A percentile compares a stretch with the other conserved stretches of the same genome.
These are phyloP conservation scores for Stephania yunnanensis DNA, from an alignment of 164 flowering plant genomes.

Conservation along the genomic window DNA sequence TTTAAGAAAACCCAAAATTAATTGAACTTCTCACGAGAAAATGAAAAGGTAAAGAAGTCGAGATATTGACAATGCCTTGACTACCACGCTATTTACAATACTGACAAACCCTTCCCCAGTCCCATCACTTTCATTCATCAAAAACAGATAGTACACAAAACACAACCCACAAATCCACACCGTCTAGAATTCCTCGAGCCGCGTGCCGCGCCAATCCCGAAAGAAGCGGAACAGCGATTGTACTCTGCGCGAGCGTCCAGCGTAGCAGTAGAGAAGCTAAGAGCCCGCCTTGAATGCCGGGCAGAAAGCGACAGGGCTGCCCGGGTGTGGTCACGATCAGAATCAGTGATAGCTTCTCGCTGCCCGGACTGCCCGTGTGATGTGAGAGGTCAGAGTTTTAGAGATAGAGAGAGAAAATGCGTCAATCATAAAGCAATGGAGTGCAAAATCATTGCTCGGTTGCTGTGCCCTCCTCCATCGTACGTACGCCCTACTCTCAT, in stretches of 20 bases:
- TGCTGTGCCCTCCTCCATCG: slow-evolving; percentile 3
- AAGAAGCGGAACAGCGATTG: not conserved
- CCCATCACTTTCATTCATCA: not conserved
- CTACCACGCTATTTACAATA: slow-evolving; percentile 1
- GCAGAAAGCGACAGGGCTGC: slow-evolving; percentile 48
- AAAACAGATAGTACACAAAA: not conserved
- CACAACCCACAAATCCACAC: not conserved
- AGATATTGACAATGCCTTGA: not conserved
- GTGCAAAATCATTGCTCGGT: slow-evolving; percentile 49
- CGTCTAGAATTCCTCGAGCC: not conserved
- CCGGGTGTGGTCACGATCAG: slow-evolving; percentile 34
- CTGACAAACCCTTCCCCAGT: slow-evolving; percentile 6
- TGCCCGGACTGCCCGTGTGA: slow-evolving; percentile 15
- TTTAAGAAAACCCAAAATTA: too few relatives aligned
- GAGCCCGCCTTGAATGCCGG: slow-evolving; percentile 66
- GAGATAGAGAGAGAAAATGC: slow-evolving; percentile 26
- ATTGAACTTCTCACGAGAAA: too few relatives aligned
- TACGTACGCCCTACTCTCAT: not conserved
- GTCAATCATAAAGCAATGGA: slow-evolving; percentile 67
- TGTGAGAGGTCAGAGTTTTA: slow-evolving; percentile 29
- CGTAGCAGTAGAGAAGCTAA: slow-evolving; percentile 1
- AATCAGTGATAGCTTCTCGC: not conserved
- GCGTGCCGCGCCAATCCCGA: not conserved
- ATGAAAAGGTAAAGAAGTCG: too few relatives aligned
- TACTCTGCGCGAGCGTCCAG: not conserved